Conservation (phyloP, 2,329 filamentous ascomycete species). For the Fusarium tuaranense region DNA sequence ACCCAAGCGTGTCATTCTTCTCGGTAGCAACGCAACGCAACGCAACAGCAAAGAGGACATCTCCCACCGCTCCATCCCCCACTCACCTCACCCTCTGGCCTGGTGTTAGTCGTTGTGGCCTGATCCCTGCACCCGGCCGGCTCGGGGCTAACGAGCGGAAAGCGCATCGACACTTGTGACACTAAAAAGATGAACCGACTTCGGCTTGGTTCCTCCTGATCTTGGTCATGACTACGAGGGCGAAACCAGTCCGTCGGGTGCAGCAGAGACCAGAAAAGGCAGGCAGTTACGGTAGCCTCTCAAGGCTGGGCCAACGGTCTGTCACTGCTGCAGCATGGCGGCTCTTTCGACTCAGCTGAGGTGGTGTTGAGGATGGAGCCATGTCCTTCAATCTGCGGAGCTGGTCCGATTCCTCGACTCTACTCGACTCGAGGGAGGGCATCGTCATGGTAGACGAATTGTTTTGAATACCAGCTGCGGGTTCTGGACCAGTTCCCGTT, state of each 20-base stretch:
- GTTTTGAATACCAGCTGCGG: background rate
- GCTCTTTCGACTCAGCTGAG: constrained; percentile 1
- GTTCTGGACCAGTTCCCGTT: background rate
- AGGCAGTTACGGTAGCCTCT: constrained; percentile 7
- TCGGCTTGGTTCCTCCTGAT: constrained; percentile 29
- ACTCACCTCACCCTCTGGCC: constrained; percentile 9
- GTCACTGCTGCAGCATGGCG: constrained; percentile 8
- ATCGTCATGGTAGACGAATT: constrained; percentile 13
- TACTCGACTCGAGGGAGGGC: background rate
- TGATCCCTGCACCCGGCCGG: constrained; percentile 31
- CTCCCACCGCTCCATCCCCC: constrained; percentile 5
- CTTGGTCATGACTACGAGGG: constrained; percentile 10
- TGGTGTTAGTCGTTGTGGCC: constrained; percentile 21
- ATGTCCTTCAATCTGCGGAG: constrained; percentile 20
- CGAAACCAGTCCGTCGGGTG: constrained; percentile 32
- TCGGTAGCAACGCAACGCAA: background rate
- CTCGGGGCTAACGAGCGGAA: constrained; percentile 23
- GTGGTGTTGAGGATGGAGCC: constrained; percentile 29
- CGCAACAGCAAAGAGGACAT: constrained; percentile 2
- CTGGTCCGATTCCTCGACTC: constrained; percentile 6
- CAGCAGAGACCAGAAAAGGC: constrained; percentile 21
- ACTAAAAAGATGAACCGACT: constrained; percentile 25
- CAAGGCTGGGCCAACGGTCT: background rate
- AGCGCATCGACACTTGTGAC: constrained; percentile 23
- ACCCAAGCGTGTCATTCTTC: constrained; percentile 8